Conservation (phyloP, 495 filamentous ascomycete species). For the Neurospora tetraspora region DNA sequence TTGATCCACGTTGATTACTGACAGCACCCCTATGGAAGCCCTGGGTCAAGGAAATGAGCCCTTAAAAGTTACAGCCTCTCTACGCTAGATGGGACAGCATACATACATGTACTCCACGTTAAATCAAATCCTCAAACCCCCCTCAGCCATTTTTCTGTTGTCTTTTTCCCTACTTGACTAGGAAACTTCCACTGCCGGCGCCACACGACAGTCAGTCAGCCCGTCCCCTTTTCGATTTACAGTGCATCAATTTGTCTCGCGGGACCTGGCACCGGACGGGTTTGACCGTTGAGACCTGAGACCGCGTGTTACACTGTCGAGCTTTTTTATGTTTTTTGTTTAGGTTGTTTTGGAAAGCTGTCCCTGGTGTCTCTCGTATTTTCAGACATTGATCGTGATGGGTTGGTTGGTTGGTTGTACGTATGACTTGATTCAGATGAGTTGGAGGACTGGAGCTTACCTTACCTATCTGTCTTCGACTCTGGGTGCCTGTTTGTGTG, state of each 20-base stretch:
- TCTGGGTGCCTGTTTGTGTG: neutral
- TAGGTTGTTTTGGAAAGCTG: neutral
- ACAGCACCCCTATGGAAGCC: neutral
- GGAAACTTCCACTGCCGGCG: neutral
- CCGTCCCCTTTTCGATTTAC: neutral
- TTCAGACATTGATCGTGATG: neutral
- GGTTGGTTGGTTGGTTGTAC: neutral
- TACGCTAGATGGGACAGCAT: neutral
- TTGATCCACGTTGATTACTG: neutral
- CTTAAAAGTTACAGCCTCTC: neutral
- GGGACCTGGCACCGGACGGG: neutral
- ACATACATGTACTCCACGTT: neutral
- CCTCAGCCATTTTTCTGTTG: neutral
- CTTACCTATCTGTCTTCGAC: neutral
- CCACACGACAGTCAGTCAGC: neutral
- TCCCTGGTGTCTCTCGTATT: neutral
- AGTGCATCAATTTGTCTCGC: neutral
- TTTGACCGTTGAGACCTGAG: neutral
- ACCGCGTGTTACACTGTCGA: neutral
- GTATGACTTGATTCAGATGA: neutral
- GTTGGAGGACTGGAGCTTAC: neutral
- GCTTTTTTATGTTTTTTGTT: neutral
- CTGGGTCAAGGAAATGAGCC: neutral
- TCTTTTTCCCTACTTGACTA: neutral
- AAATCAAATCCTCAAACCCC: neutral